These are phyloP conservation scores for Fomitiporia mediterranea DNA, from an alignment of 1,284 basidiomycete genomes.

Conservation along the genomic window DNA sequence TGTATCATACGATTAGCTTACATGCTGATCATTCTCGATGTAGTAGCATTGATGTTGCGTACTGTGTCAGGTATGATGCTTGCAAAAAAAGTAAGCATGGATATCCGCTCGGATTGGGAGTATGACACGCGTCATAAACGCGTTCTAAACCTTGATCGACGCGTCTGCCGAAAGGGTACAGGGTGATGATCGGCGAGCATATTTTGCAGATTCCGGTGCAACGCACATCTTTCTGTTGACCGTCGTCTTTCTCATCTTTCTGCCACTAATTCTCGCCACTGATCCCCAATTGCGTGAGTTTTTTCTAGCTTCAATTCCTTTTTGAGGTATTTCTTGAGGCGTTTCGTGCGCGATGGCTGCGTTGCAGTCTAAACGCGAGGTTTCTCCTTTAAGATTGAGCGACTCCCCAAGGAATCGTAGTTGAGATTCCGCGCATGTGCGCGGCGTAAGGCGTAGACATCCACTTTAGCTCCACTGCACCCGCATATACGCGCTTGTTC, in stretches of 20 bases:
- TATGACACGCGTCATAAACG: background rate
- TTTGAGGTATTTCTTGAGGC: background rate
- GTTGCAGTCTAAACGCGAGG: background rate
- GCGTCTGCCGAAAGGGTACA: background rate
- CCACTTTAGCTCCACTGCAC: conserved; percentile 16
- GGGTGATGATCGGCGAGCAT: conserved; percentile 1
- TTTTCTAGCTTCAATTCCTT: background rate
- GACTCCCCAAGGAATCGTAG: background rate
- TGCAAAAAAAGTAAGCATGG: background rate
- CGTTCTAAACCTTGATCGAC: background rate
- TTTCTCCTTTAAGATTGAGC: conserved; percentile 3
- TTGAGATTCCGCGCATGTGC: conserved; percentile 6
- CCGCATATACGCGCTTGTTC: background rate
- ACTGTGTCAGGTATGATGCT: background rate
- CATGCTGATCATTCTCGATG: too few relatives aligned
- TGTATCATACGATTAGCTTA: conserved; percentile 4
- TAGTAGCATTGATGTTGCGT: background rate
- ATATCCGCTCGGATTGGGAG: too few relatives aligned
- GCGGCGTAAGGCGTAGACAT: background rate
- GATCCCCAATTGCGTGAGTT: too few relatives aligned
- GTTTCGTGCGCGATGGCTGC: background rate
- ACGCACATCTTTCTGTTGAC: background rate
- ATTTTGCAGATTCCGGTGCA: background rate
- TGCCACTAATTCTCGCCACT: background rate
- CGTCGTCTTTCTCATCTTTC: background rate